phyloP scores from a whole-genome alignment of 163 green algal genomes.

The Picocystis sp. region DNA sequence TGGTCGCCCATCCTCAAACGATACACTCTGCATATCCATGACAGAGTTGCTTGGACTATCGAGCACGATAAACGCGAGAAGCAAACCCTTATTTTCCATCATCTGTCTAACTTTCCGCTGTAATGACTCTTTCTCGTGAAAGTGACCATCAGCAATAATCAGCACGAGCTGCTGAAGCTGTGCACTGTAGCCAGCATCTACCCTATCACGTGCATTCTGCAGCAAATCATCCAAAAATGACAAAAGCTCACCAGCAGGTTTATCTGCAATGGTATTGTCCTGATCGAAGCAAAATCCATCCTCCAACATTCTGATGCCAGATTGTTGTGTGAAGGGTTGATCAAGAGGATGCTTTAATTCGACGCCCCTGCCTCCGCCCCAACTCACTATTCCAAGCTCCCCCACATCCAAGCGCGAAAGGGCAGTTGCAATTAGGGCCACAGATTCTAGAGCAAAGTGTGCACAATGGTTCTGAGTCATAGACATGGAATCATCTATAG shows the following conservation, averaged over 20 bases:
- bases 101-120: slow-evolving; percentile 40
- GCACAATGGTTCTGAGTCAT: slow-evolving; percentile 82
- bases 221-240: slow-evolving; percentile 47
- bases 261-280: slow-evolving; percentile 89
- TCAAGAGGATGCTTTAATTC: not conserved
- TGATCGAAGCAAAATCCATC: slow-evolving; percentile 60
- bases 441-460: slow-evolving; percentile 69
- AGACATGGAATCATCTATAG: slow-evolving; percentile 75
- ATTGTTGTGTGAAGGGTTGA: no score
- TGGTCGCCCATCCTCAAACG: slow-evolving; percentile 70
- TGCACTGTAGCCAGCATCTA: slow-evolving; percentile 1
- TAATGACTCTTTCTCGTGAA: slow-evolving; percentile 87
- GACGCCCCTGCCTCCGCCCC: slow-evolving; percentile 41
- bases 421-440: slow-evolving; percentile 64
- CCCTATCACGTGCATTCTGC: slow-evolving; percentile 26
- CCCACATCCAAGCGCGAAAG: slow-evolving; percentile 76
- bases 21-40: slow-evolving; percentile 56
- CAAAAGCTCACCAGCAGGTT: slow-evolving; percentile 73
- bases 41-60: slow-evolving; percentile 58
- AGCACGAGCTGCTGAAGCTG: slow-evolving; percentile 74
- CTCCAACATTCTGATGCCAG: no score
- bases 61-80: slow-evolving; percentile 85
- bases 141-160: slow-evolving; percentile 81
- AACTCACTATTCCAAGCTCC: slow-evolving; percentile 78
- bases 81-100: slow-evolving; percentile 13